Base-by-base conservation (phyloP, 208 protist genomes). In the Lotmaria passim region DNA sequence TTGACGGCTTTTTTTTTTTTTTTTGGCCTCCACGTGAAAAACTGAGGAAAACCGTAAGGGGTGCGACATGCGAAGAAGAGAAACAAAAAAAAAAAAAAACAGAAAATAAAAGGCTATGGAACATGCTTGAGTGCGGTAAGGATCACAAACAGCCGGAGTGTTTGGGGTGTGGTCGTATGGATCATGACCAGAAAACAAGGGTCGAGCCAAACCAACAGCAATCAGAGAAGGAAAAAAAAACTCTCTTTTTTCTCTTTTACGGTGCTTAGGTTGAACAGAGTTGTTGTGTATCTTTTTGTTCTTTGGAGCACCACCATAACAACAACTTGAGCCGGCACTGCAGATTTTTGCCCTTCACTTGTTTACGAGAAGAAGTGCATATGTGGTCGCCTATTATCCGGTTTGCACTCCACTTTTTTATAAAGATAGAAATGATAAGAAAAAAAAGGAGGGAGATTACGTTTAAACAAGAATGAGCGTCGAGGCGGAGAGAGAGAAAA, bases 321-420 rank as follows among this genome's bases (percentile, higher is more conserved):
- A n/a, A n/a, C n/a, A n/a, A n/a, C n/a, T n/a, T n/a, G n/a, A n/a
- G n/a, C n/a, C n/a, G n/a, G n/a, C n/a, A n/a, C n/a, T n/a, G n/a
- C n/a, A n/a, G 4, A 62, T n/a, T 47, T 47, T 21, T 24, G 23
- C 24, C n/a, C 12, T 8, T 11, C 36, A 39, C 15, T 47, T 36
- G 41, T 33, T 62, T 38, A 50, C 41, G 57, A 62, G 57, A 62
- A 62, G 57, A 50, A 62, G 57, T 62, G 63, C 63, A 69, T 38
- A 31, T 7, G 17, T 30, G 50, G 59, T 33, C 19, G 28, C 12
- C 41, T 46, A 21, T 10, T 5, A 17, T 46, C 21, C 28, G 17
- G 7, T 7, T n/a, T 23, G 11, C 24, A 7, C 47, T 24, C 21
- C 47, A 30, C 28, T 21, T 26, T 30, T 30, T 31, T 52, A 31